Conservation (phyloP, 164 flowering plant species). For the Brasenia schreberi region DNA sequence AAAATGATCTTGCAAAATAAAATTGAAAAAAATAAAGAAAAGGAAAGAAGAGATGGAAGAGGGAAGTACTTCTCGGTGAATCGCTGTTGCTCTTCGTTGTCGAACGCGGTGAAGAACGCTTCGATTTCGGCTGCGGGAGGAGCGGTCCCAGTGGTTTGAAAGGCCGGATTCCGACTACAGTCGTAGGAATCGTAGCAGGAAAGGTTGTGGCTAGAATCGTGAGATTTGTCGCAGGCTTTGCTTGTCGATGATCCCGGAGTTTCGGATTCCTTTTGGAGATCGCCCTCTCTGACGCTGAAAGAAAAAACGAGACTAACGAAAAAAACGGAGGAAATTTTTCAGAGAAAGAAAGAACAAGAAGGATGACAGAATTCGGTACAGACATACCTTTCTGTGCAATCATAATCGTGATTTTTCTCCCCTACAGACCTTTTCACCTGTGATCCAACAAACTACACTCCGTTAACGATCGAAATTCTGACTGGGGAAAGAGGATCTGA, state of each 20-base stretch:
- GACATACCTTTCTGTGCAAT: background rate
- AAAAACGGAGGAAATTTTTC: background rate
- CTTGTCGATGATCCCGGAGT: conserved; percentile 24
- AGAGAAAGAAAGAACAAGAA: background rate
- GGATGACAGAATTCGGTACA: background rate
- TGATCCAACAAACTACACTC: background rate
- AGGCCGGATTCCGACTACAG: conserved; percentile 6
- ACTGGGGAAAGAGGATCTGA: background rate
- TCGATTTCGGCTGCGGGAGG: conserved; percentile 52
- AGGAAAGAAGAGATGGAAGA: background rate
- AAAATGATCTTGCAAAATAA: background rate
- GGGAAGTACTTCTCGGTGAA: conserved; percentile 50
- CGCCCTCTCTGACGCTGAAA: conserved; percentile 24
- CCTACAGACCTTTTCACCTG: background rate
- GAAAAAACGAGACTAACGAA: background rate
- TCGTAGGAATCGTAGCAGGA: conserved; percentile 1
- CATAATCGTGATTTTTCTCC: background rate
- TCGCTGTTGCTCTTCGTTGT: conserved; percentile 40
- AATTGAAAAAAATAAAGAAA: background rate
- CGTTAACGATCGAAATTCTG: background rate
- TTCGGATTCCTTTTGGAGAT: conserved; percentile 17
- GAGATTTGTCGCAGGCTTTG: background rate
- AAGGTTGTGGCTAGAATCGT: conserved; percentile 5
- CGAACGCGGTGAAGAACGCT: conserved; percentile 45
- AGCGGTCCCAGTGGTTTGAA: conserved; percentile 4